These are phyloP conservation scores for Uronychia binucleata DNA, from an alignment of 73 alveolate genomes.

Conservation along the genomic window DNA sequence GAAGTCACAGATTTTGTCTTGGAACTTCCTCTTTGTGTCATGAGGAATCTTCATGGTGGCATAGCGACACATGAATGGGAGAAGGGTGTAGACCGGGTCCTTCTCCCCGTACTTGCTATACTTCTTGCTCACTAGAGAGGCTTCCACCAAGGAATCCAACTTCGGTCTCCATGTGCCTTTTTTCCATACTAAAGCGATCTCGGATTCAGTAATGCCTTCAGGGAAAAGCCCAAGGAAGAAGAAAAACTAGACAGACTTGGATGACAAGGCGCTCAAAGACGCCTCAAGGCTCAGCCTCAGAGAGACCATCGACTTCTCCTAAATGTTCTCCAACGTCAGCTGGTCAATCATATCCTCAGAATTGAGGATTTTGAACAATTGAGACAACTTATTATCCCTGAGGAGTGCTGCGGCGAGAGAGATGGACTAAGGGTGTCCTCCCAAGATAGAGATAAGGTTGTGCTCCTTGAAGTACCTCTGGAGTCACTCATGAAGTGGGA, in stretches of 20 bases:
- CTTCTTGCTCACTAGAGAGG: slow-evolving; percentile 15
- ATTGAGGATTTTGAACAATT: slow-evolving; percentile 18
- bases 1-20: slow-evolving; percentile 35
- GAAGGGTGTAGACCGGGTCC: neutral
- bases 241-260: slow-evolving; percentile 39
- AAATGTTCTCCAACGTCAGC: slow-evolving; percentile 30
- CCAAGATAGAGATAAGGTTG: slow-evolving; percentile 9
- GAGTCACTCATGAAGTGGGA: slow-evolving; percentile 2
- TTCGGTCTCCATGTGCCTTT: slow-evolving; percentile 20
- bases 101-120: neutral
- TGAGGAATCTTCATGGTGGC: slow-evolving; percentile 26
- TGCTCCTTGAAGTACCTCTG: slow-evolving; percentile 3
- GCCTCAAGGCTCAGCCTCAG: slow-evolving; percentile 50
- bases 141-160: slow-evolving; percentile 27
- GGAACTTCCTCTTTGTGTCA: slow-evolving; percentile 11
- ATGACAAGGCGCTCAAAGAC: slow-evolving; percentile 18
- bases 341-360: slow-evolving; percentile 43
- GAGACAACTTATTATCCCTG: neutral
- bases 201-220: slow-evolving; percentile 46
- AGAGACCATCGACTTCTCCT: slow-evolving; percentile 41
- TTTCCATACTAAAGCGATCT: slow-evolving; percentile 45
- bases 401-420: slow-evolving; percentile 29
- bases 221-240: slow-evolving; percentile 65
- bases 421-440: slow-evolving; percentile 45
- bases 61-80: slow-evolving; percentile 39